Evolutionary conservation across 139 green algal genomes (phyloP).

Genomic region (Tetradesmus obliquus): DNA sequence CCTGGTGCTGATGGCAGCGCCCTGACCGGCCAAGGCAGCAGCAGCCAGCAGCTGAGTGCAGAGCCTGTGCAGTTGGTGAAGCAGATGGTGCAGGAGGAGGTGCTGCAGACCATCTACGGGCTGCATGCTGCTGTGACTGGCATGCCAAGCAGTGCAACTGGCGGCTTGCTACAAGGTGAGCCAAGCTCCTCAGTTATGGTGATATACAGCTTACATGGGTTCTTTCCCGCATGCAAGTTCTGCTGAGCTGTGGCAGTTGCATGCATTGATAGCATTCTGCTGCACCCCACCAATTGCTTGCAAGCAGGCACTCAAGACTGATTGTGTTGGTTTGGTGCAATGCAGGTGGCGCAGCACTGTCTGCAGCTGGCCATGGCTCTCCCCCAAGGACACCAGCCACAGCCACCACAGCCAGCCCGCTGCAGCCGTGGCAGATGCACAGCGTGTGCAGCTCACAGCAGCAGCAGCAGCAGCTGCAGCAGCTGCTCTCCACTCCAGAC

Average conservation of each 20-base stretch:
- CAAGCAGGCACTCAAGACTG: not conserved
- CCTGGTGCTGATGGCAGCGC: not conserved
- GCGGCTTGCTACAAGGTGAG: not conserved
- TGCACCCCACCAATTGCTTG: not conserved
- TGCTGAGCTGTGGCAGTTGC: not conserved
- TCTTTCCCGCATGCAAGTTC: not conserved
- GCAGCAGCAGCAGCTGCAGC: not conserved
- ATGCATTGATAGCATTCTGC: not conserved
- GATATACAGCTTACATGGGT: not conserved
- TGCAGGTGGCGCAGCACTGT: not conserved
- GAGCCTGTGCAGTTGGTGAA: not conserved
- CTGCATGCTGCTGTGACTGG: conserved; percentile 38
- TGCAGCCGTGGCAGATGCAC: not conserved
- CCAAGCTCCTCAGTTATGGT: not conserved
- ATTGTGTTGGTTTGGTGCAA: not conserved
- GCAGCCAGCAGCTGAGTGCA: not conserved
- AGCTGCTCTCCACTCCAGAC: not conserved
- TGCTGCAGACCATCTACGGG: conserved; percentile 19
- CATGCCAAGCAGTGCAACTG: not conserved
- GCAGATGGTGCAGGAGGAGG: conserved; percentile 35
- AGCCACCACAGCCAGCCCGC: not conserved
- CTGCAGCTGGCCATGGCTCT: not conserved
- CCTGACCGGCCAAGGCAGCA: not conserved
- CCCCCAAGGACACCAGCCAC: not conserved
- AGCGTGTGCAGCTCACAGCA: not conserved